Base-by-base conservation (phyloP, 2,329 filamentous ascomycete genomes). In the Fusarium gaditjirri region DNA sequence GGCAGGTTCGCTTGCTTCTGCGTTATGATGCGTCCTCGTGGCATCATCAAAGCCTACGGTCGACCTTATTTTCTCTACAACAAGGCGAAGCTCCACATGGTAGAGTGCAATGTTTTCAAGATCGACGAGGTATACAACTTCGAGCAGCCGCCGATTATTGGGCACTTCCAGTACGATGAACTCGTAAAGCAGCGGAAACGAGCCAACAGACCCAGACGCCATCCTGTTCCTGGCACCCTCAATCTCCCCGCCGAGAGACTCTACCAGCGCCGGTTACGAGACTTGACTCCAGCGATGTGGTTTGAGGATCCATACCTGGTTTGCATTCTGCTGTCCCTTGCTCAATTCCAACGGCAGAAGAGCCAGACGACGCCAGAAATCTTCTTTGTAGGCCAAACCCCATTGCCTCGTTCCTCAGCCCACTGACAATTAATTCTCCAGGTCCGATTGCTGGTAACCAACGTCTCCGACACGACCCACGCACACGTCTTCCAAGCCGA, bases 381-480 rank as follows among this genome's bases (percentile, higher is more conserved):
- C 7, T 13, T 4, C 6, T 7, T 13, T 3, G 46, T 49, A 49
- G 7, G 46, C 8, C 16, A 33, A n/a, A 14, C 16, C 21, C 1
- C 0, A 1, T 12, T 14, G 4, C 27, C 29, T 3, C 1, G 8
- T 25, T 49, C 1, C 8, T 8, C 11, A 5, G 19, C 5, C 6
- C 3, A 5, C 46, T 50, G 8, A 50, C 47, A 25, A 8, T 14
- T 10, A 19, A 1, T 25, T 1, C 1, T 1, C 16, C 6, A 50
- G 47, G n/a, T 35, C 11, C n/a, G 47, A 25, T 25, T 50, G 0
- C 3, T 50, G 1, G 17, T 25, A 11, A 35, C 47, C 6, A 50
- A 3, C 1, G 0, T 13, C 16, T 35, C 31, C 2, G 31, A 50
- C 8, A 25, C 17, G 0, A 35, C 47, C 0, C 12, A 50, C 1